phyloP scores from a whole-genome alignment of 2,329 filamentous ascomycete species.

The Fusarium duplospermum region DNA sequence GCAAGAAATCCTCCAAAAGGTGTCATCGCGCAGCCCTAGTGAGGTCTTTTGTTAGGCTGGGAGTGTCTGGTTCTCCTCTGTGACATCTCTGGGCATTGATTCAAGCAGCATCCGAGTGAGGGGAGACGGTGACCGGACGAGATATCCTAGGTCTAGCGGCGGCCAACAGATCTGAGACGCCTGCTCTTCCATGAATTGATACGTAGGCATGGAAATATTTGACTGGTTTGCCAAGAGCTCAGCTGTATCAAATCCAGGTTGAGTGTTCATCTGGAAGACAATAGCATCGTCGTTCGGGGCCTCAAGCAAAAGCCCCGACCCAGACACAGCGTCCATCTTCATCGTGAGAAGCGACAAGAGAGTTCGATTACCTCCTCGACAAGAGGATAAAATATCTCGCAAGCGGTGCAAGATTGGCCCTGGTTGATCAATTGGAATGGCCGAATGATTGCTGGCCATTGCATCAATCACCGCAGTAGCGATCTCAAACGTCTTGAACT shows the following conservation, averaged over 20 bases:
- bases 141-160: constrained; percentile 41
- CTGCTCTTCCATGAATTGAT: constrained; percentile 44
- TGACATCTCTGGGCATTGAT: constrained; percentile 37
- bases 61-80: constrained; percentile 31
- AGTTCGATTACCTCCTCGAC: constrained; percentile 56
- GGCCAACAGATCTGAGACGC: constrained; percentile 43
- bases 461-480: constrained; percentile 58
- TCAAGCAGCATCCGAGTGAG: constrained; percentile 43
- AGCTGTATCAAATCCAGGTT: constrained; percentile 26
- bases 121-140: constrained; percentile 42
- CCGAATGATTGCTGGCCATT: constrained; percentile 44
- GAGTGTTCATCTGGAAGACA: constrained; percentile 21
- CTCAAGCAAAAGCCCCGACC: constrained; percentile 25
- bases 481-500: constrained; percentile 61
- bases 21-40: constrained; percentile 26
- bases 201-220: constrained; percentile 38
- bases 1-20: constrained; percentile 24
- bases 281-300: constrained; percentile 13
- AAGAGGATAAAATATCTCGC: constrained; percentile 54
- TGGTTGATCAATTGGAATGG: constrained; percentile 40
- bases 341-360: constrained; percentile 51
- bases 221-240: constrained; percentile 33
- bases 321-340: constrained; percentile 42
- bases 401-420: constrained; percentile 52
- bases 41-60: not conserved